Evolutionary conservation across 2,329 filamentous ascomycete species (phyloP).

Genomic region (Fusarium bactridioides): DNA sequence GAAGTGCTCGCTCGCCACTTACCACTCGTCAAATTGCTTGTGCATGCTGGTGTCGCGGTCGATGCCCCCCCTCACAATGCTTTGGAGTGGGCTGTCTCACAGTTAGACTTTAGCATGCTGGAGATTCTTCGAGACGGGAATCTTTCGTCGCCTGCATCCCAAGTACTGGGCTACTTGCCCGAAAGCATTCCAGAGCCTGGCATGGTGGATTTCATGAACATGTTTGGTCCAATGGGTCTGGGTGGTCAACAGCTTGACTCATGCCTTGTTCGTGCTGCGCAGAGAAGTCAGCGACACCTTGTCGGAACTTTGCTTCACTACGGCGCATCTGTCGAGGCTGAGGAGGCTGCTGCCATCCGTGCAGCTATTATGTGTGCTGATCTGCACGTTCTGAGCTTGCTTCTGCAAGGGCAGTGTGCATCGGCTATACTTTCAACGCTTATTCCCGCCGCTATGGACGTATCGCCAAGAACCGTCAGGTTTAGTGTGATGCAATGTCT

Average conservation of each 20-base stretch:
- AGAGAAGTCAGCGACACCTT: background rate
- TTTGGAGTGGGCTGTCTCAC: background rate
- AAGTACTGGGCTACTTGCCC: background rate
- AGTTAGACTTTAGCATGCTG: background rate
- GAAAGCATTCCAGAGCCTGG: background rate
- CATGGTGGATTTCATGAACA: background rate
- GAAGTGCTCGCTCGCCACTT: background rate
- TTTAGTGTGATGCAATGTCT: background rate
- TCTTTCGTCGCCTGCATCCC: background rate
- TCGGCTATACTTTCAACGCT: background rate
- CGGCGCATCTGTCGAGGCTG: constrained; percentile 4
- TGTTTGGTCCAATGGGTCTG: constrained; percentile 1
- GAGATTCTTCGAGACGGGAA: background rate
- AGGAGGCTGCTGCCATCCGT: background rate
- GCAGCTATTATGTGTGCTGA: background rate
- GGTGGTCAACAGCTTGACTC: background rate
- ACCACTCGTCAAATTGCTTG: background rate
- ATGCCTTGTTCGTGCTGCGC: background rate
- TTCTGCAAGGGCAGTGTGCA: background rate
- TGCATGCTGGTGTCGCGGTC: background rate
- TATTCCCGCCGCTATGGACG: background rate
- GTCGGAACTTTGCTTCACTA: background rate
- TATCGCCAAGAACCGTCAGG: background rate
- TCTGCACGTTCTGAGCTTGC: background rate
- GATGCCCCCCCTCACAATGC: constrained; percentile 2